Percentiles rank a stretch among this genome's conserved stretches.
phyloP scores from a whole-genome alignment of 2,329 filamentous ascomycete genomes.

The Allantophomopsis lycopodina region DNA sequence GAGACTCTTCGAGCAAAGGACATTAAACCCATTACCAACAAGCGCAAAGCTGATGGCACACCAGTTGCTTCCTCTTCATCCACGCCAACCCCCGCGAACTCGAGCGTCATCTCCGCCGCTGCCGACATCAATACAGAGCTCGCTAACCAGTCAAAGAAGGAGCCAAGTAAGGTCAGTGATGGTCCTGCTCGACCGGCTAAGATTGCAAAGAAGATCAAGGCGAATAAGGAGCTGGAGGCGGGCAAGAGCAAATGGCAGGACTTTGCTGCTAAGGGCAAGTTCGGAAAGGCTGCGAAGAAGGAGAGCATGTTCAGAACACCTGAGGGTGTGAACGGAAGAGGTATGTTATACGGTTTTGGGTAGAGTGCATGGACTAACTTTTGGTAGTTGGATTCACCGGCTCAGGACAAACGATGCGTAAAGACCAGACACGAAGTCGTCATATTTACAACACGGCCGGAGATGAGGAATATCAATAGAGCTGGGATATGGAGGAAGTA shows the following conservation, averaged over 20 bases:
- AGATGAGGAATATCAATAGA: conserved; percentile 39
- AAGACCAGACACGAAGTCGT: conserved; percentile 68
- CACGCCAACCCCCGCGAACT: conserved; percentile 23
- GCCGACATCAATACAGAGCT: conserved; percentile 48
- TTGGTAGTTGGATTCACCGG: conserved; percentile 82
- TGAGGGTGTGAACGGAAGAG: conserved; percentile 73
- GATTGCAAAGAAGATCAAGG: conserved; percentile 76
- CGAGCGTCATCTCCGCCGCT: conserved; percentile 21
- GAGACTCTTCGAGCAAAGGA: conserved; percentile 75
- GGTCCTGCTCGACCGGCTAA: conserved; percentile 47
- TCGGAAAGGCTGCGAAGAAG: conserved; percentile 58
- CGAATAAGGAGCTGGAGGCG: conserved; percentile 80
- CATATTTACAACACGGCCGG: conserved; percentile 74
- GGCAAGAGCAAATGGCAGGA: conserved; percentile 93
- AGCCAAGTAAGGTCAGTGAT: conserved; percentile 48
- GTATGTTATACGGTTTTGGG: conserved; percentile 32
- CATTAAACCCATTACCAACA: conserved; percentile 66
- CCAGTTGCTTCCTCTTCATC: conserved; percentile 32
- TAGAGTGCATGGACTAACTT: conserved; percentile 15
- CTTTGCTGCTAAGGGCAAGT: conserved; percentile 68
- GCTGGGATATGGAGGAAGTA: not conserved
- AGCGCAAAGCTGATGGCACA: conserved; percentile 76
- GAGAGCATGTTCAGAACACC: conserved; percentile 96
- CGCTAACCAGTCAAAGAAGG: conserved; percentile 47
- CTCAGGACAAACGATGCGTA: conserved; percentile 90